Conservation (phyloP, 1,284 basidiomycete genomes). For the Ustilago tritici region DNA sequence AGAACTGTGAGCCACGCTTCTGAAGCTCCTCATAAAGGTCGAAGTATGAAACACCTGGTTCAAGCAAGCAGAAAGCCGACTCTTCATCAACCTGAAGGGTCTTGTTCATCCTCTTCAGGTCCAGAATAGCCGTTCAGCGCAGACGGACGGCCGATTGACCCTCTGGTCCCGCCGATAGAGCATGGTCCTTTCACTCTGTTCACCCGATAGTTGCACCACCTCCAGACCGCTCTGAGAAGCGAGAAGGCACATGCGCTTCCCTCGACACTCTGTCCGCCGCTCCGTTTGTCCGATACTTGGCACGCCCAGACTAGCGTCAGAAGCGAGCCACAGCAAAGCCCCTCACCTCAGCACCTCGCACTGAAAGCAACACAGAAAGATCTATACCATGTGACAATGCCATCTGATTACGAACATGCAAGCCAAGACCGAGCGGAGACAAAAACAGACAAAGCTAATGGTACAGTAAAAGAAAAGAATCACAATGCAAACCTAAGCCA, state of each 20-base stretch:
- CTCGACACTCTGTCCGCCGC: no score
- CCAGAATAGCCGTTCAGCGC: constrained; percentile 45
- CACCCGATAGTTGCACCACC: no score
- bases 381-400: neutral
- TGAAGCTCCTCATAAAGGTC: constrained; percentile 57
- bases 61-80: constrained; percentile 41
- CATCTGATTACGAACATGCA: neutral
- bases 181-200: neutral
- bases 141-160: constrained; percentile 52
- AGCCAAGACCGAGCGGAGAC: constrained; percentile 2
- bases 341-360: neutral
- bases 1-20: constrained; percentile 45
- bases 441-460: constrained; percentile 3
- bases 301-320: no score
- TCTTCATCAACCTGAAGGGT: constrained; percentile 56
- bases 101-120: constrained; percentile 56
- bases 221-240: no score
- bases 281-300: no score
- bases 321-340: no score
- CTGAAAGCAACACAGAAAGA: neutral
- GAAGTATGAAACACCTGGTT: constrained; percentile 59
- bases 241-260: no score
- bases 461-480: constrained; percentile 9
- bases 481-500: neutral
- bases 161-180: constrained; percentile 43